Conservation (phyloP, 1,284 basidiomycete genomes). For the Apiotrichum porosum region DNA sequence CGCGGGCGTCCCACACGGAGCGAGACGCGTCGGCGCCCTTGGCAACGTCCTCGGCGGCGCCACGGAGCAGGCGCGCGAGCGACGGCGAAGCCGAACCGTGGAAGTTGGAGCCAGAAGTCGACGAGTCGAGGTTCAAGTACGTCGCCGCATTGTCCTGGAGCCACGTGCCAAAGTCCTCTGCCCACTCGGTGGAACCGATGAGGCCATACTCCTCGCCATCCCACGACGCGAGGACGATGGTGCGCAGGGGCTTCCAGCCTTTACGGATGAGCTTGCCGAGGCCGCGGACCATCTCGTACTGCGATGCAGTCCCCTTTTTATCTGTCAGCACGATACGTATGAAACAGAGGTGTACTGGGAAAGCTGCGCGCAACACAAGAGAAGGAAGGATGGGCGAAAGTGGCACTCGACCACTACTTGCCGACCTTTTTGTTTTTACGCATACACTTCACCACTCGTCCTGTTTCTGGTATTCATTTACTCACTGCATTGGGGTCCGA, state of each 20-base stretch:
- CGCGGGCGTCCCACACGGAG: constrained; percentile 44
- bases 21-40: constrained; percentile 51
- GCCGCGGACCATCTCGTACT: constrained; percentile 78
- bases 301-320: constrained; percentile 82
- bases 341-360: too few relatives aligned
- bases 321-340: too few relatives aligned
- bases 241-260: constrained; percentile 86
- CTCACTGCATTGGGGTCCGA: constrained; percentile 78
- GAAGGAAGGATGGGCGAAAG: too few relatives aligned
- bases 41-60: constrained; percentile 62
- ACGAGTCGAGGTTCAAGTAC: constrained; percentile 75
- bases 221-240: constrained; percentile 85
- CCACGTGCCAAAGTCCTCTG: constrained; percentile 81
- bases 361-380: too few relatives aligned
- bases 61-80: constrained; percentile 66
- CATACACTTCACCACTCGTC: too few relatives aligned
- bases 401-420: too few relatives aligned
- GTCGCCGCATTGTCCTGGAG: constrained; percentile 70
- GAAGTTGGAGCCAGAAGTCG: constrained; percentile 65
- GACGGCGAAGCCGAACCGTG: constrained; percentile 52
- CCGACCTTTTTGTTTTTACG: too few relatives aligned
- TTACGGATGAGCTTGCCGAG: constrained; percentile 64
- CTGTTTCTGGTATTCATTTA: too few relatives aligned
- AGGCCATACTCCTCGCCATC: constrained; percentile 92
- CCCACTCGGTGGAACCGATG: constrained; percentile 81